phyloP scores from a whole-genome alignment of 2,329 filamentous ascomycete genomes.

The Neonectria hederae region DNA sequence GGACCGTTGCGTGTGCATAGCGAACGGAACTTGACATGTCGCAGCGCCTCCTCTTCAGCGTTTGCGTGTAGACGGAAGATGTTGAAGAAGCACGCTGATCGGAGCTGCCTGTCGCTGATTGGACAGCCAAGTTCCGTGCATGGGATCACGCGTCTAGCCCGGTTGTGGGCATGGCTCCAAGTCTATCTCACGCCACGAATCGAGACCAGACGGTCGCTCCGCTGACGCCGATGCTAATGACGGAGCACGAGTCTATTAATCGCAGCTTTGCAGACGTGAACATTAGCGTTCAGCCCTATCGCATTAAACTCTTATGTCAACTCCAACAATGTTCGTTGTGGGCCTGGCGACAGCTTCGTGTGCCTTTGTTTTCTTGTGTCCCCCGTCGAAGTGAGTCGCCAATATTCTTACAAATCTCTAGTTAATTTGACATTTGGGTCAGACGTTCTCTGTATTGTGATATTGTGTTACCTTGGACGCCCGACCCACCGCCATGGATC shows the following conservation, averaged over 20 bases:
- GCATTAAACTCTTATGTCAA: background rate
- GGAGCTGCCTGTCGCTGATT: slow-evolving; percentile 33
- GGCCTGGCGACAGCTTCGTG: background rate
- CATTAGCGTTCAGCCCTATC: slow-evolving; percentile 1
- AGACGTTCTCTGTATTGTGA: background rate
- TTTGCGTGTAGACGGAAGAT: slow-evolving; percentile 22
- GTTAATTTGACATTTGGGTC: background rate
- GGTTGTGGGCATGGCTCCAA: slow-evolving; percentile 27
- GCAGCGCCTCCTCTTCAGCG: slow-evolving; percentile 29
- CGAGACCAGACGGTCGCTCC: slow-evolving; percentile 11
- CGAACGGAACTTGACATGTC: slow-evolving; percentile 37
- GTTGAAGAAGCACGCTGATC: slow-evolving; percentile 28
- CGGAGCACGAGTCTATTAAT: slow-evolving; percentile 3
- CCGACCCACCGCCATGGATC: background rate
- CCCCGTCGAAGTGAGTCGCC: background rate
- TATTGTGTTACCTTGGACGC: background rate
- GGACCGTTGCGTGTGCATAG: slow-evolving; percentile 41
- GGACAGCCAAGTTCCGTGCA: slow-evolving; percentile 39
- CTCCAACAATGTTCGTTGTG: too few relatives aligned
- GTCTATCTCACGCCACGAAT: slow-evolving; percentile 27
- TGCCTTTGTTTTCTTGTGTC: background rate
- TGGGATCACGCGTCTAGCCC: slow-evolving; percentile 28
- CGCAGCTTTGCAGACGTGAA: background rate
- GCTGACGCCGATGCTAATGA: background rate
- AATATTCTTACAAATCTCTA: background rate